These are phyloP conservation scores for Kitagawia praeruptora DNA, from an alignment of 129 eudicot species.

Conservation along the genomic window DNA sequence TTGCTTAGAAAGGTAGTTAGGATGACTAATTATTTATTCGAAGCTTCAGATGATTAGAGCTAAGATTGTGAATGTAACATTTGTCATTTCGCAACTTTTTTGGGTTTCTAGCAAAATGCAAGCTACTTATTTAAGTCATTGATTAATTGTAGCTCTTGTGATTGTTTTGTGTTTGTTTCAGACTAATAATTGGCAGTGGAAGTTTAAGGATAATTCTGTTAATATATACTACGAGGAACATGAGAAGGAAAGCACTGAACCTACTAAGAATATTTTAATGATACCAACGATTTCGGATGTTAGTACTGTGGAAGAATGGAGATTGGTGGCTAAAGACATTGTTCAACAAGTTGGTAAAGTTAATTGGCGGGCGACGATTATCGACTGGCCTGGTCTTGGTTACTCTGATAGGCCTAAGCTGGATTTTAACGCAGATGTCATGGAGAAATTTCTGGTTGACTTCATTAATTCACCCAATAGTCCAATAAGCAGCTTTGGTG, in stretches of 20 bases:
- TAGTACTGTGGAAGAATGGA: constrained; percentile 97
- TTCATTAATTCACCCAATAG: constrained; percentile 48
- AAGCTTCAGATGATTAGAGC: no score
- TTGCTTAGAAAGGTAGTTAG: no score
- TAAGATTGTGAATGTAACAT: no score
- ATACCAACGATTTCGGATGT: constrained; percentile 94
- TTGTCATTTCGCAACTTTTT: no score
- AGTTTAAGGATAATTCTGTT: constrained; percentile 51
- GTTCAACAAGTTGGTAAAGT: constrained; percentile 36
- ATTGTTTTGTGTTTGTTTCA: constrained; percentile 12
- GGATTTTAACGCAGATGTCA: constrained; percentile 74
- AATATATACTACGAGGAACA: constrained; percentile 64
- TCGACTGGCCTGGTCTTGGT: constrained; percentile 97
- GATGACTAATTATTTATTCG: no score
- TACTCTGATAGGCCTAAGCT: constrained; percentile 87
- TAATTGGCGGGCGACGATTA: constrained; percentile 68
- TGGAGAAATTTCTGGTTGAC: constrained; percentile 89
- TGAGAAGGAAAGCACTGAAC: constrained; percentile 35
- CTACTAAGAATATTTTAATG: constrained; percentile 63
- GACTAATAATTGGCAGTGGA: constrained; percentile 72
- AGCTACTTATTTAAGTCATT: not conserved
- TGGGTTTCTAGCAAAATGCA: not conserved
- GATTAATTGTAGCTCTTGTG: not conserved
- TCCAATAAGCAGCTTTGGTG: constrained; percentile 50
- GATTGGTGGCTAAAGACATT: constrained; percentile 69